Evolutionary conservation across 352 stramenopile genomes (phyloP), one percentile per base, ranked within the genome.

Genomic region (Pelagophyceae sp.): DNA sequence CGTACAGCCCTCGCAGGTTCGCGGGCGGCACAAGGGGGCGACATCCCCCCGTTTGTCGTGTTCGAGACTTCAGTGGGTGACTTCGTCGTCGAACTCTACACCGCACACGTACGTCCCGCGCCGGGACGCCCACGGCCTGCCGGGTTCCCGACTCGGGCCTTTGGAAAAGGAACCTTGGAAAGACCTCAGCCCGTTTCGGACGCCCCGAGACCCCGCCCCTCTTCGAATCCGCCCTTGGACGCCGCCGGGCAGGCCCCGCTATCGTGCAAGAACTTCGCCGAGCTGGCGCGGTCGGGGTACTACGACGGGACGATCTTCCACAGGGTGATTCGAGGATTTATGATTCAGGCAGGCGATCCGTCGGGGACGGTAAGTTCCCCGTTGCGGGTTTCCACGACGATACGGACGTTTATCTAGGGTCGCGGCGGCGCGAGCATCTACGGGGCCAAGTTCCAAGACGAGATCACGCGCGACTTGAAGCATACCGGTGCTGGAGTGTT

Each of bases 271-370:
- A 71, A 71, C 61, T 71, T 71, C 61, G 15, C 15, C 15, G 61
- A 50, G 35, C 72, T 35, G 58, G 65, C 33, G 58, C 85, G 88
- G 25, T 86, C 89, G 25, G 92, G 91, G 33, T 95, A 94, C 83
- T 96, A 96, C 82, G 92, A 95, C 85, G 93, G 92, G 72, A 94
- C 90, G 27, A 90, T 85, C 1, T 98, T 99, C 83, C 96, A 99
- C 78, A 90, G 95, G 27, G 90, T 98, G 23, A 95, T 98, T 76
- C 95, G 94, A 29, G 93, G 95, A 45, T 99, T 98, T 79, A 99
- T 99, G 88, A 93, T 98, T 51, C 96, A 99, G 83, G 96, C 93
- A 69, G 95, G 95, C 40, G 95, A 98, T 84, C 93, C 91, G 78
- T 94, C 90, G 25, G 91, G 90, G 72, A 96, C 91, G 0, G 45